Conservation (phyloP, 352 stramenopile species). For the Elongisporangium prolatum region DNA sequence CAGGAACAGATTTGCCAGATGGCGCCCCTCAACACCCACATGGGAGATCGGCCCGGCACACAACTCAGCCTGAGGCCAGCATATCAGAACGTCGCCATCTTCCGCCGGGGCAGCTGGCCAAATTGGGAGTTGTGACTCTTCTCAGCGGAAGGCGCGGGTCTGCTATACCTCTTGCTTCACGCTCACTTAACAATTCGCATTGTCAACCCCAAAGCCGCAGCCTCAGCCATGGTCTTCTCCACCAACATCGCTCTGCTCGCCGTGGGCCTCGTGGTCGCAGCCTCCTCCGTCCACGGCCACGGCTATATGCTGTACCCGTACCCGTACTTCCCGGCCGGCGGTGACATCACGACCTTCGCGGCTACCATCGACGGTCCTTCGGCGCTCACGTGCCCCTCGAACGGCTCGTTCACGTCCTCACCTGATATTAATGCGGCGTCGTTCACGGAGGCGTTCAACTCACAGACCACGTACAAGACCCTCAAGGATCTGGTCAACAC, state of each 20-base stretch:
- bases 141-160: background rate
- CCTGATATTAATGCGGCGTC: constrained; percentile 23
- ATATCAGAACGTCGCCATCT: background rate
- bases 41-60: background rate
- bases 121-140: background rate
- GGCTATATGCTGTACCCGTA: constrained; percentile 31
- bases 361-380: constrained; percentile 34
- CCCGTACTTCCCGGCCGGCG: constrained; percentile 17
- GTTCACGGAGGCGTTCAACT: constrained; percentile 30
- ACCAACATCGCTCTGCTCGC: constrained; percentile 10
- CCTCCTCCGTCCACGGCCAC: constrained; percentile 16
- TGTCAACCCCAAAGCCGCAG: background rate
- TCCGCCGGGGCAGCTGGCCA: background rate
- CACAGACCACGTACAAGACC: constrained; percentile 27
- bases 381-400: constrained; percentile 16
- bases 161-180: background rate
- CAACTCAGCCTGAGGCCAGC: background rate
- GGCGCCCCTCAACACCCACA: background rate
- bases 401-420: constrained; percentile 26
- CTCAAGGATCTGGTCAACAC: constrained; percentile 29
- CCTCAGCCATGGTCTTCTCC: constrained; percentile 2
- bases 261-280: constrained; percentile 3
- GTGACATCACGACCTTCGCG: constrained; percentile 36
- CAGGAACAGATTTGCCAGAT: background rate
- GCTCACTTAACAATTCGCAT: constrained; percentile 9